A percentile compares a stretch with the other conserved stretches of the same genome.
Conservation (phyloP, 1,284 basidiomycete species). For the Austropuccinia psidii region DNA sequence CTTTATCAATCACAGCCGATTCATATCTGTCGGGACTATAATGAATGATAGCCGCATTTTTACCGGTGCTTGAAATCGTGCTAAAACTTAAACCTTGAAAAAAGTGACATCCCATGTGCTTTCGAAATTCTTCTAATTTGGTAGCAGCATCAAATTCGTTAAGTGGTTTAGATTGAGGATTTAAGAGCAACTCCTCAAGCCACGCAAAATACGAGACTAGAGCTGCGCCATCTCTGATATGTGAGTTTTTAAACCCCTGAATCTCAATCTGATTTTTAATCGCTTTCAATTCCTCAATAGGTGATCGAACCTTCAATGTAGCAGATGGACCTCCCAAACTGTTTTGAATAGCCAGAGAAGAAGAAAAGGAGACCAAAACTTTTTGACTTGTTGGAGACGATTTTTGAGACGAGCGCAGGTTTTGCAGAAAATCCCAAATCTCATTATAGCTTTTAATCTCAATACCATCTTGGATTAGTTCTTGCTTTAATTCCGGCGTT, state of each 20-base stretch:
- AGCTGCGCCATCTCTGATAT: constrained; percentile 84
- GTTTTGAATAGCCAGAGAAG: constrained; percentile 43
- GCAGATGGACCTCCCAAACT: constrained; percentile 44
- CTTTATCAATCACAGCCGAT: constrained; percentile 65
- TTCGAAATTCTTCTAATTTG: constrained; percentile 68
- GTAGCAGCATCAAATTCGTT: constrained; percentile 75
- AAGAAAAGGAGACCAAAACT: neutral
- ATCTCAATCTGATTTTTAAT: constrained; percentile 82
- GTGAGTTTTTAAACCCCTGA: constrained; percentile 77
- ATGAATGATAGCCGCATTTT: constrained; percentile 91
- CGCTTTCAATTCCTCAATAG: constrained; percentile 73
- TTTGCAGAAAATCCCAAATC: constrained; percentile 11
- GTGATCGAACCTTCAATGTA: constrained; percentile 54
- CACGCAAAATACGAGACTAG: constrained; percentile 86
- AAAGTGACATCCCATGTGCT: constrained; percentile 63
- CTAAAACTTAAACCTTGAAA: constrained; percentile 85
- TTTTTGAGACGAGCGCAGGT: neutral
- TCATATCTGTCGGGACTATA: constrained; percentile 71
- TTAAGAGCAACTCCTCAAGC: constrained; percentile 71
- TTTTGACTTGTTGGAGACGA: neutral
- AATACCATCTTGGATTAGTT: neutral
- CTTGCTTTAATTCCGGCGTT: neutral
- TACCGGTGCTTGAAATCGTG: constrained; percentile 84
- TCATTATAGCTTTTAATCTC: neutral
- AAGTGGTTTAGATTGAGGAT: constrained; percentile 57